Evolutionary conservation across 352 stramenopile species (phyloP), one percentile per base, ranked within the genome.

Genomic region (Saprolegnia diclina): DNA sequence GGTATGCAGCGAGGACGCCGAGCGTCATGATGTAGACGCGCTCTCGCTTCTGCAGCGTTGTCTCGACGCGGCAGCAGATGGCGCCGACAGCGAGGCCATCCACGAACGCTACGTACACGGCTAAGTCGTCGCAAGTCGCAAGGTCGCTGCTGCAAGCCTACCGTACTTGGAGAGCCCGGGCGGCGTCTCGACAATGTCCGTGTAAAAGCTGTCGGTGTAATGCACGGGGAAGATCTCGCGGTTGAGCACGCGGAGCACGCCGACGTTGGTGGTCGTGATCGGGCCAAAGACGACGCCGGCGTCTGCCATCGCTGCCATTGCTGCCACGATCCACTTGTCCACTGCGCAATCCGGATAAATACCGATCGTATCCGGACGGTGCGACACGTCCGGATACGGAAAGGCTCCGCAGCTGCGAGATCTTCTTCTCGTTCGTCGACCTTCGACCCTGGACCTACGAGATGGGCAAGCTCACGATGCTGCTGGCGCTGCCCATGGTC

Each of bases 11-110:
- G 32, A 98, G 72, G 13, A 98, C 88, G 24, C 87, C 92, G 1
- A 98, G 79, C 32, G 92, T 98, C 93, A 98, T 98, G 62, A 98
- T 97, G 74, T 98, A 98, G 9, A 94, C 80, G 65, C 85, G 79
- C 44, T 78, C 62, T 53, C 79, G 57, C 3, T 53, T 48, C 4
- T 67, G 53, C 4, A 65, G 65, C 53, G 42, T 63, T 64, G 62
- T 63, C 76, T 98, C 90, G 48, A 95, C 67, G 32, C 90, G 83
- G 67, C 89, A 90, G 76, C 89, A 98, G 65, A 97, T 93, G 16
- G 92, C 90, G 46, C 91, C 91, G 11, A 97, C 84, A 19, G 92
- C 80, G 56, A 85, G 79, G 38, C 77, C 79, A 73, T 95, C 88
- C 24, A 81, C 85, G 73, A 94, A 97, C 3, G 76, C 78, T 89